phyloP scores from a whole-genome alignment of 768 basidiomycete genomes.

The Fistulinella prunicolor region DNA sequence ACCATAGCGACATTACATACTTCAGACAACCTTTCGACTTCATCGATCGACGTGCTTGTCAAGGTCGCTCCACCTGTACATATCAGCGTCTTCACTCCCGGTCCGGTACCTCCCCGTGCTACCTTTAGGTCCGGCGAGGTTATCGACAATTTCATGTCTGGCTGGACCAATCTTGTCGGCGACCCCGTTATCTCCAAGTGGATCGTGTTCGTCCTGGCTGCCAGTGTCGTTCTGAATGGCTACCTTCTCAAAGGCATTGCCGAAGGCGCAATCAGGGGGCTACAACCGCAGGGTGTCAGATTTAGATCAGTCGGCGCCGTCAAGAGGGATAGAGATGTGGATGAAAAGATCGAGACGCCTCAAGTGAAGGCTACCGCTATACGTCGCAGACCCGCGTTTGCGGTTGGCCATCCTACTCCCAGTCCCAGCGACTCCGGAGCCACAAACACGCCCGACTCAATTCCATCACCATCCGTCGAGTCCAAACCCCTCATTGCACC shows the following conservation, averaged over 20 bases:
- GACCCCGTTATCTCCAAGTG: slow-evolving; percentile 94
- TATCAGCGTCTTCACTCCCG: slow-evolving; percentile 45
- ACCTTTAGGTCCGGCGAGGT: slow-evolving; percentile 45
- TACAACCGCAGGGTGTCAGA: slow-evolving; percentile 31
- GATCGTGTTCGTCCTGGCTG: slow-evolving; percentile 84
- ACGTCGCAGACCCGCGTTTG: slow-evolving; percentile 23
- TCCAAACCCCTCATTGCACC: slow-evolving; percentile 25
- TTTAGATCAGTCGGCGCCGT: slow-evolving; percentile 25
- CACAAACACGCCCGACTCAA: slow-evolving; percentile 14
- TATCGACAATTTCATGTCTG: slow-evolving; percentile 83
- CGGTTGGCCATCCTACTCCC: slow-evolving; percentile 23
- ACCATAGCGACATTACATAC: slow-evolving; percentile 45
- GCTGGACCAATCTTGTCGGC: slow-evolving; percentile 88
- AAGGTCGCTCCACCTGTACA: slow-evolving; percentile 61
- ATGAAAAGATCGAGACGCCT: slow-evolving; percentile 20
- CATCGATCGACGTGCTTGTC: slow-evolving; percentile 47
- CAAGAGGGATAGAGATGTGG: slow-evolving; percentile 20
- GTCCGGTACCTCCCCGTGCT: slow-evolving; percentile 29
- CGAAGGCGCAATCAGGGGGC: slow-evolving; percentile 42
- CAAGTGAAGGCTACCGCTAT: slow-evolving; percentile 9
- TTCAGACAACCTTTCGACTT: slow-evolving; percentile 9
- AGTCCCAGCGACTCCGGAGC: slow-evolving; percentile 14
- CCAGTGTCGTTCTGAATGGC: slow-evolving; percentile 88
- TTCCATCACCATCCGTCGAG: slow-evolving; percentile 13
- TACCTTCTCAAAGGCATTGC: slow-evolving; percentile 88